Evolutionary conservation across 2,329 filamentous ascomycete species (phyloP), one percentile per base, ranked within the genome.

Genomic region (Daldinia sp.): DNA sequence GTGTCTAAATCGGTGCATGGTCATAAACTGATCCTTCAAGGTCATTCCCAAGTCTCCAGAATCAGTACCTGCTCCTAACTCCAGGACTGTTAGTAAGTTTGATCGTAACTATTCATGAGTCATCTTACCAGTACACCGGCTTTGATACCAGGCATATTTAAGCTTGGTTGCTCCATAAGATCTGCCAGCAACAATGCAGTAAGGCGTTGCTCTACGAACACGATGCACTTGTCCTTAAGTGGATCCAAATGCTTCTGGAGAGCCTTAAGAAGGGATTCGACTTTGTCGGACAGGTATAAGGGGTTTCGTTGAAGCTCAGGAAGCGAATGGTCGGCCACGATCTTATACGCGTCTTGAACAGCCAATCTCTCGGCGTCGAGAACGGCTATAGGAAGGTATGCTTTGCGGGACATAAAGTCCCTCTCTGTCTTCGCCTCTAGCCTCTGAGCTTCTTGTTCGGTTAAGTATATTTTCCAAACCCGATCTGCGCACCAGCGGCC

Each of bases 401-500:
- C 62, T 61, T 50, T 78, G 64, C 78, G 70, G 39, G 75, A 73
- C 65, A 80, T 75, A 60, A 80, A 78, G 48, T 80, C 78, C 6
- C 79, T 78, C 67, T 85, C 85, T 1, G 86, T 84, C 65, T 85
- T 82, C 63, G 87, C 84, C 55, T 91, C 86, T 2, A 93, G 81
- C 69, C 88, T 92, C 3, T 83, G 82, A 0, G 87, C 80, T 65
- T 91, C 87, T 2, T 88, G 83, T 5, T 92, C 87, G 0, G 86
- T 85, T 23, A 97, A 83, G 12, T 88, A 87, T 35, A 93, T 86
- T 60, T 87, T 84, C 94, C 94, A 97, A 64, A 93, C 90, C 57
- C 89, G 85, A 76, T 99, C 94, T 0, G 93, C 89, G 72, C 92
- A 93, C 95, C 96, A 98, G 2, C 86, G 81, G 0, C 96, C 96